Evolutionary conservation across 2,329 filamentous ascomycete genomes (phyloP).

Genomic region (Madurella fahalii): DNA sequence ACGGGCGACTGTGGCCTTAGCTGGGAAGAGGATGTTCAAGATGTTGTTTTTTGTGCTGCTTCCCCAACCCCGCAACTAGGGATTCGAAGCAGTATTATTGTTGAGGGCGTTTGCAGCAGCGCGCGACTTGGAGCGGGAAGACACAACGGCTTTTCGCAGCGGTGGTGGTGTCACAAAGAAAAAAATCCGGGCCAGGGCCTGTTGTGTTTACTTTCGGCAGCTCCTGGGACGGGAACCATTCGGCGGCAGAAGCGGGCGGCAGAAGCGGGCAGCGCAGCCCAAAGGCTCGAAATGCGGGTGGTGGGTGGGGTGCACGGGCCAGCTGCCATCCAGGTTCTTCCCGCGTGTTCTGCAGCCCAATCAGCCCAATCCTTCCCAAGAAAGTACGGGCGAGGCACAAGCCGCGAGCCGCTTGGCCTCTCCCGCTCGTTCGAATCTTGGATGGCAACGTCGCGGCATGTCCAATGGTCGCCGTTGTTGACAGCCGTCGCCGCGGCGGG

Average conservation of each 20-base stretch:
- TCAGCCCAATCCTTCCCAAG: not conserved
- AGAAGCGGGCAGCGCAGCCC: conserved; percentile 1
- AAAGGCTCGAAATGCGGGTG: not conserved
- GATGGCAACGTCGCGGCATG: not conserved
- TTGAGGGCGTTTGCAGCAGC: not conserved
- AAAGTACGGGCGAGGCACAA: not conserved
- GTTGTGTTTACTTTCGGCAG: conserved; percentile 27
- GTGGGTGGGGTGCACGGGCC: conserved; percentile 14
- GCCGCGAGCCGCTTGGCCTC: not conserved
- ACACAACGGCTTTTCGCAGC: conserved; percentile 18
- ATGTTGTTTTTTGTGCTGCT: not conserved
- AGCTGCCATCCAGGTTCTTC: conserved; percentile 1
- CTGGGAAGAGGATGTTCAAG: too few relatives aligned
- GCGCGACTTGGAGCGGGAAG: conserved; percentile 4
- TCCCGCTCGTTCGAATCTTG: not conserved
- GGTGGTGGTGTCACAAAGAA: conserved; percentile 16
- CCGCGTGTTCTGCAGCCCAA: not conserved
- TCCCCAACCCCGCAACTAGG: conserved; percentile 12
- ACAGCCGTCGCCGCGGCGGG: not conserved
- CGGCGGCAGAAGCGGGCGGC: conserved; percentile 5
- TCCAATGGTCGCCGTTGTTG: not conserved
- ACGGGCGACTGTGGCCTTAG: not conserved
- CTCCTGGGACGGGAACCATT: conserved; percentile 9
- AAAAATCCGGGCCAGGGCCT: conserved; percentile 20
- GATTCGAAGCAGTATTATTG: not conserved